A percentile compares a stretch with the other conserved stretches of the same genome.
Evolutionary conservation across 2,329 filamentous ascomycete species (phyloP).

Genomic region (Xylariaceae sp.): DNA sequence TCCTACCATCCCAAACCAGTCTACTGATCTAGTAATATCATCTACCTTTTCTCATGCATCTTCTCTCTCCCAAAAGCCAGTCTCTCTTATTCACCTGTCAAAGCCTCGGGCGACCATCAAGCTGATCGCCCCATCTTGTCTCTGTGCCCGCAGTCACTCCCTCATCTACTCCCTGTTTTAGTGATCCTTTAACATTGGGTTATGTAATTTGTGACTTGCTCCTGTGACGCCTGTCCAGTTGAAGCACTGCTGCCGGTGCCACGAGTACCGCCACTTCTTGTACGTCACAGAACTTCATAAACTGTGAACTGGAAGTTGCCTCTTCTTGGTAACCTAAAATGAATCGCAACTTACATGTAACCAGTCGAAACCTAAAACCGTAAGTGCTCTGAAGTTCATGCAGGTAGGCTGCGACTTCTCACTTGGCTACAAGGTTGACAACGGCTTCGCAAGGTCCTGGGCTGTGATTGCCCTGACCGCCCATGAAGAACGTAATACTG

Average conservation of each 20-base stretch:
- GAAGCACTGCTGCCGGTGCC: conserved; percentile 36
- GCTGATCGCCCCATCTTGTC: conserved; percentile 28
- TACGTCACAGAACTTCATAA: neutral
- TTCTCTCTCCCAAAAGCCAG: neutral
- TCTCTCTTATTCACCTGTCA: too few relatives aligned
- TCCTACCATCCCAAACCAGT: neutral
- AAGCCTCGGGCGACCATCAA: conserved; percentile 8
- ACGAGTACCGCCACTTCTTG: conserved; percentile 38
- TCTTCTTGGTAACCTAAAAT: conserved; percentile 36
- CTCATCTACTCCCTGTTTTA: conserved; percentile 20
- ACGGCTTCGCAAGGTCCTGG: conserved; percentile 58
- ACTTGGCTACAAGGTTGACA: conserved; percentile 46
- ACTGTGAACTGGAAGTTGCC: neutral
- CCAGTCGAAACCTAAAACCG: neutral
- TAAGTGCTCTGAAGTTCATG: conserved; percentile 37
- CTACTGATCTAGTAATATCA: neutral
- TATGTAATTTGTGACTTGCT: conserved; percentile 41
- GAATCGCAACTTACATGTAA: conserved; percentile 47
- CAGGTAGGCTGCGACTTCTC: conserved; percentile 36
- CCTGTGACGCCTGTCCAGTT: conserved; percentile 38
- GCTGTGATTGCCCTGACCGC: too few relatives aligned
- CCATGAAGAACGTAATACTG: too few relatives aligned
- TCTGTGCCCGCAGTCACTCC: conserved; percentile 23
- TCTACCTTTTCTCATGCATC: neutral
- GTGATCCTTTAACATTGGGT: conserved; percentile 26